Percentiles rank a stretch among this genome's conserved stretches.
Conservation (phyloP, 2,329 filamentous ascomycete genomes). For the Botryotinia calthae region DNA sequence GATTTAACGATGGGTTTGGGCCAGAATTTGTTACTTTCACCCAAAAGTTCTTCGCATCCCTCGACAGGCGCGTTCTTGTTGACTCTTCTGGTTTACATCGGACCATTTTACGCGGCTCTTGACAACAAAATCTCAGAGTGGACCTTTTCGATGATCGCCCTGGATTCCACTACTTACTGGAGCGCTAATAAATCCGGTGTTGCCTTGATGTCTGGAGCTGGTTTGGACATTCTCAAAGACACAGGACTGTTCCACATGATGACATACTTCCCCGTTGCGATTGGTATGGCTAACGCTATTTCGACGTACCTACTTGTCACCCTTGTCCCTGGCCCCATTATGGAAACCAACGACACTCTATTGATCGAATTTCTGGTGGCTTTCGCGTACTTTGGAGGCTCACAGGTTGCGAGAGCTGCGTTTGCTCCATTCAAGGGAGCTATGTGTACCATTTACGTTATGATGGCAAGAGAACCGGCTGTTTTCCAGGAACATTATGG, state of each 20-base stretch:
- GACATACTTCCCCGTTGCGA: not conserved
- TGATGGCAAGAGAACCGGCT: constrained; percentile 15
- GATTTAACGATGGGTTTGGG: too few relatives aligned
- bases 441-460: constrained; percentile 1
- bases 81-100: not conserved
- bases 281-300: not conserved
- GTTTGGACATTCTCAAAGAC: not conserved
- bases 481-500: not conserved
- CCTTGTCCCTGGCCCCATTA: not conserved
- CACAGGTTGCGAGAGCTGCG: constrained; percentile 5
- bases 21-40: too few relatives aligned
- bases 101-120: not conserved
- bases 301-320: not conserved
- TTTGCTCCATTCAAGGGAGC: constrained; percentile 13
- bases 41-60: too few relatives aligned
- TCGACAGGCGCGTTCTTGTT: too few relatives aligned
- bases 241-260: not conserved
- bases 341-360: not conserved
- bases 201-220: not conserved
- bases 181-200: not conserved
- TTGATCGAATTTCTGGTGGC: not conserved
- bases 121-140: too few relatives aligned
- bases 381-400: not conserved
- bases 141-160: not conserved
- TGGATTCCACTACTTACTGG: not conserved